Evolutionary conservation across 306 rosid genomes (phyloP).

Genomic region (Prunus mume): DNA sequence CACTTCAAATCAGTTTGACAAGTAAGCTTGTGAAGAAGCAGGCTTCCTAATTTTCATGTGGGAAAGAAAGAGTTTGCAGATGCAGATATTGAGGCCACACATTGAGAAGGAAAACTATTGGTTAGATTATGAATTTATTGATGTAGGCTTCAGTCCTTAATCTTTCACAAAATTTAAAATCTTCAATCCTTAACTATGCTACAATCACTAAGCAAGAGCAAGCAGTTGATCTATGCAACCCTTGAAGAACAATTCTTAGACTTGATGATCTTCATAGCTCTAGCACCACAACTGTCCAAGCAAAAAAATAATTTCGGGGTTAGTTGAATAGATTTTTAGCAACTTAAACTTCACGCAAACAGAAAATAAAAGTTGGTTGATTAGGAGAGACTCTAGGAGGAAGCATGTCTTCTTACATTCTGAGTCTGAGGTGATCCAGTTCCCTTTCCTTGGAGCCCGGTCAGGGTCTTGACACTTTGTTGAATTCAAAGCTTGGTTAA

Average conservation of each 20-base stretch:
- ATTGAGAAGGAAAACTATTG: neutral
- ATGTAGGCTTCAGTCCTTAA: slow-evolving; percentile 15
- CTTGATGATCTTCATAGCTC: slow-evolving; percentile 59
- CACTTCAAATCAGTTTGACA: neutral
- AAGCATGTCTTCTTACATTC: slow-evolving; percentile 62
- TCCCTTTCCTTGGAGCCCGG: slow-evolving; percentile 47
- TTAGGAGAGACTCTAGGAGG: neutral
- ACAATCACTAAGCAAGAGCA: slow-evolving; percentile 17
- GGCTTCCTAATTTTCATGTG: neutral
- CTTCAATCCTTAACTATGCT: slow-evolving; percentile 25
- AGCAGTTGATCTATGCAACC: slow-evolving; percentile 18
- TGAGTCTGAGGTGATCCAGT: slow-evolving; percentile 94
- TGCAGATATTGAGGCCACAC: neutral
- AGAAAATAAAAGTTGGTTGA: neutral
- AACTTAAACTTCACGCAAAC: neutral
- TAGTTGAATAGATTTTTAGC: slow-evolving; percentile 4
- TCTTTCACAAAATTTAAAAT: slow-evolving; percentile 11
- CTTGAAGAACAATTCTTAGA: slow-evolving; percentile 7
- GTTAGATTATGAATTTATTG: neutral
- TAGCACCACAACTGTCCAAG: slow-evolving; percentile 80
- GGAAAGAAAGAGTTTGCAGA: neutral
- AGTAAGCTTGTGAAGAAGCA: neutral
- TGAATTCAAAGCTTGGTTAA: slow-evolving; percentile 29
- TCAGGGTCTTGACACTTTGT: slow-evolving; percentile 30
- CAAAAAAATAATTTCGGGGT: slow-evolving; percentile 7